Evolutionary conservation across 1,284 basidiomycete species (phyloP), one percentile per base, ranked within the genome.

Genomic region (Amylostereum areolatum): DNA sequence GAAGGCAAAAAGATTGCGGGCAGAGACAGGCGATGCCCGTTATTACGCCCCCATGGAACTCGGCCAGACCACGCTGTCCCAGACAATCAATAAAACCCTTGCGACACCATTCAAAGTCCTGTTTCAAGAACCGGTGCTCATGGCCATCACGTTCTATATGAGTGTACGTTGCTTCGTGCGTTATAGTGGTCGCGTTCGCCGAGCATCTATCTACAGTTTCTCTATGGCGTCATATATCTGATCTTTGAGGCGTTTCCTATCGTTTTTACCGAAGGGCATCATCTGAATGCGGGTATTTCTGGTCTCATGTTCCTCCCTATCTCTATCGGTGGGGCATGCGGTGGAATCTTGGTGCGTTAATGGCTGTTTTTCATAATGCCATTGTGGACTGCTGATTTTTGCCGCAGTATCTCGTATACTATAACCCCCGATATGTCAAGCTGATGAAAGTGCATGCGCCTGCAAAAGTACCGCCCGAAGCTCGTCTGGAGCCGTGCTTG

Each of bases 71-170:
- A 66, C 68, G 8, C 50, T 75, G n/a, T 61, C 70, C 7, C 61
- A 71, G 41, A 69, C 70, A 18, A 32, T 79, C 1, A 71, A 82
- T 57, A 60, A 65, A 43, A 74, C 80, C 2, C 56, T 86, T 32
- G 69, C 71, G 58, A 71, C 81, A 60, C 89, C 82, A 0, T 91
- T 83, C 68, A 73, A 76, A 56, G 77, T 88, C 54, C 73, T 92
- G 32, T 72, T 80, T 51, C 67, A 69, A n/a, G 91, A 93, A 62
- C 89, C 89, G 0, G 90, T 92, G 80, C 67, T 93, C 6, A 65
- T 86, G 7, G 77, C 80, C 8, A 67, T 87, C 39, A 90, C 87
- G 0, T 37, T 82, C 6, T 92, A 89, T 66, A 73, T 80, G 70
- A 79, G 78, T 47, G 73, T 84, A 56, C 57, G 78, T 70, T 11